These are phyloP conservation scores for Alternaria arbusti DNA, from an alignment of 2,329 filamentous ascomycete species.

Conservation along the genomic window DNA sequence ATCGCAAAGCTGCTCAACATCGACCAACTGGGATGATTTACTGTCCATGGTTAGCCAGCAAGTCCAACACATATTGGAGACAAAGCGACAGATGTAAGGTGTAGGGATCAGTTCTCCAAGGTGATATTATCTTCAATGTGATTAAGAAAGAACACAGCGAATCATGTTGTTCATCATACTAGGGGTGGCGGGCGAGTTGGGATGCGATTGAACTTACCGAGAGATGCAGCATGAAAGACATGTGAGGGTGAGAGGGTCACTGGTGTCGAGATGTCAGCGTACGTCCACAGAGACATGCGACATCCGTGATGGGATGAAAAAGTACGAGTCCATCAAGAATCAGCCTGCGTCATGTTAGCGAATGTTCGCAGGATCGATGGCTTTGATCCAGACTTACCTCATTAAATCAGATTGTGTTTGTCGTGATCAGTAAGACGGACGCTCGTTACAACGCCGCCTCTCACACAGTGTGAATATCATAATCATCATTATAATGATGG, in stretches of 20 bases:
- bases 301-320: constrained; percentile 15
- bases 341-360: constrained; percentile 44
- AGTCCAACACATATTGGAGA: neutral
- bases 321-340: constrained; percentile 44
- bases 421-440: constrained; percentile 62
- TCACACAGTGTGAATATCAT: constrained; percentile 76
- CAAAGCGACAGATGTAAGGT: neutral
- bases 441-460: constrained; percentile 58
- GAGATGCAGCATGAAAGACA: neutral
- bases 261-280: constrained; percentile 30
- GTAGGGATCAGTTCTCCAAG: constrained; percentile 68
- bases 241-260: neutral
- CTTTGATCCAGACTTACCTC: constrained; percentile 54
- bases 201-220: constrained; percentile 23
- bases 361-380: neutral
- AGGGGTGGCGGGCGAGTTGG: constrained; percentile 12
- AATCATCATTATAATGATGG: constrained; percentile 66
- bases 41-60: constrained; percentile 14
- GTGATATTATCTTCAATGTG: constrained; percentile 66
- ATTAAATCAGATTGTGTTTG: constrained; percentile 75
- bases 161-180: constrained; percentile 66
- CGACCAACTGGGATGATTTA: neutral
- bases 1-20: neutral
- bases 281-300: constrained; percentile 12
- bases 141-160: constrained; percentile 69